Percentiles rank a stretch among this genome's conserved stretches.
Evolutionary conservation across 208 protist genomes (phyloP).

Genomic region (Trypanosoma vivax): DNA sequence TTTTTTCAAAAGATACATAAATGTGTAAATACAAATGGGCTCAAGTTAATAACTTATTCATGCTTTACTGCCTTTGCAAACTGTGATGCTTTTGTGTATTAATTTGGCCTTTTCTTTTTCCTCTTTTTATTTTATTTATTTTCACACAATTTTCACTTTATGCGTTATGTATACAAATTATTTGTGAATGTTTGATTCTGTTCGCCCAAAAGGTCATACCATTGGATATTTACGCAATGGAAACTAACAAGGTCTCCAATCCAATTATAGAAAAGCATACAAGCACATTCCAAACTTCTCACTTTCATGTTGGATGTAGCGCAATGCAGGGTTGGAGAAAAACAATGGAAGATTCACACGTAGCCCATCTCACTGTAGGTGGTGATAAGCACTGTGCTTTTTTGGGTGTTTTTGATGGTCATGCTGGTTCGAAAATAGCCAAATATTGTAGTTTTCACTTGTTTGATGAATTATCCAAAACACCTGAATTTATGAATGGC

Average conservation of each 20-base stretch:
- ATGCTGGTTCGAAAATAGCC: slow-evolving; percentile 77
- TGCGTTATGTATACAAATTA: background rate
- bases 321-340: slow-evolving; percentile 91
- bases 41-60: slow-evolving; percentile 13
- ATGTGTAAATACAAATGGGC: slow-evolving; percentile 7
- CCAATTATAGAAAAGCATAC: slow-evolving; percentile 90
- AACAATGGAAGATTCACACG: slow-evolving; percentile 89
- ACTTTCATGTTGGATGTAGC: slow-evolving; percentile 77
- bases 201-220: slow-evolving; percentile 1
- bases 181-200: slow-evolving; percentile 6
- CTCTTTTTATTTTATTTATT: no score
- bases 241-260: slow-evolving; percentile 83
- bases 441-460: slow-evolving; percentile 72
- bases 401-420: slow-evolving; percentile 89
- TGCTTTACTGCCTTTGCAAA: slow-evolving; percentile 5
- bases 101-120: no score
- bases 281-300: slow-evolving; percentile 78
- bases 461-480: slow-evolving; percentile 58
- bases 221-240: slow-evolving; percentile 5
- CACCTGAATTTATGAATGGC: slow-evolving; percentile 19
- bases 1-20: slow-evolving; percentile 4
- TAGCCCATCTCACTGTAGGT: slow-evolving; percentile 74
- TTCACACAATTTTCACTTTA: no score
- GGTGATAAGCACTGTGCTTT: slow-evolving; percentile 64
- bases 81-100: slow-evolving; percentile 4